phyloP scores from a whole-genome alignment of 2,329 filamentous ascomycete species.

The Herpotrichia juniperi region DNA sequence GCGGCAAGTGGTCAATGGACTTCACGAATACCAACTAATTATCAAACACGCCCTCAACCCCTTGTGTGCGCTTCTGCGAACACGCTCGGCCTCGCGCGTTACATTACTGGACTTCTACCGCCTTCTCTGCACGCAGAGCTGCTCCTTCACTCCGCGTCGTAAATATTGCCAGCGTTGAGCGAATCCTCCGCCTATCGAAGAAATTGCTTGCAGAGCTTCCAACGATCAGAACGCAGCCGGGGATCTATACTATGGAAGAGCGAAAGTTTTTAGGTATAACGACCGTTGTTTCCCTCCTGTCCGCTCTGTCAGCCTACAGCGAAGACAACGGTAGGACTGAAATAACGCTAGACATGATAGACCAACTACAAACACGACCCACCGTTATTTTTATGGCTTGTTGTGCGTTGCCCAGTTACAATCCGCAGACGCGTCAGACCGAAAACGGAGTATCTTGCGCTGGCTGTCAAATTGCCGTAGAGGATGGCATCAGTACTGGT shows the following conservation, averaged over 20 bases:
- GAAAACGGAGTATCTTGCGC: constrained; percentile 41
- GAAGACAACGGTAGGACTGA: background rate
- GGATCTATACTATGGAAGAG: constrained; percentile 28
- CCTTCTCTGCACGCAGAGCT: constrained; percentile 33
- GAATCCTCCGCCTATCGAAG: constrained; percentile 18
- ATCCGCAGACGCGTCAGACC: constrained; percentile 25
- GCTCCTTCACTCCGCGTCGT: constrained; percentile 20
- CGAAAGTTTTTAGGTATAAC: background rate
- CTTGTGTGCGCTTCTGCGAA: constrained; percentile 38
- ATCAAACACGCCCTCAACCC: constrained; percentile 31
- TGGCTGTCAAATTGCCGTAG: constrained; percentile 15
- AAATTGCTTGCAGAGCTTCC: constrained; percentile 17
- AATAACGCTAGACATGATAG: background rate
- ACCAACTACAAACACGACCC: background rate
- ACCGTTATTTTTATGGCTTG: constrained; percentile 26
- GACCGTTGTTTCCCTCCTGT: background rate
- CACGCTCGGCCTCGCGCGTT: constrained; percentile 25
- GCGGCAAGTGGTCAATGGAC: constrained; percentile 26
- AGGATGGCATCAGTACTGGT: constrained; percentile 19
- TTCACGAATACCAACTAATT: constrained; percentile 30
- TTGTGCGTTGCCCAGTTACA: constrained; percentile 35
- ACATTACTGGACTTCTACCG: constrained; percentile 28
- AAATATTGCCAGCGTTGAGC: background rate
- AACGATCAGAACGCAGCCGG: constrained; percentile 37
- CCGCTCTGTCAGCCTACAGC: background rate